Conservation (phyloP, 257 asterid genomes). For the Echites panduratus region DNA sequence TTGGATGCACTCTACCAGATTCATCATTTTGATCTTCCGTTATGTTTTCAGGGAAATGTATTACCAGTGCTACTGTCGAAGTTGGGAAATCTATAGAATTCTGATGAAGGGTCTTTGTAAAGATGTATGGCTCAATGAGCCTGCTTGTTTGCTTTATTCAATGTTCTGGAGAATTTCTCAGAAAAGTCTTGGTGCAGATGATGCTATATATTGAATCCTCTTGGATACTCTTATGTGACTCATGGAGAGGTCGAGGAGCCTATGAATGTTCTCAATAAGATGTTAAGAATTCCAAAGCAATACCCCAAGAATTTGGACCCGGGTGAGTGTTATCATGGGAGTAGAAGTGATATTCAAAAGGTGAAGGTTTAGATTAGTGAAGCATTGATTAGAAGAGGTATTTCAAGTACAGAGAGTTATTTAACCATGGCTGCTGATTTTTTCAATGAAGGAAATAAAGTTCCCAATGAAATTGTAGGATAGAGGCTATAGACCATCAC, state of each 20-base stretch:
- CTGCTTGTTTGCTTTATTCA: slow-evolving; percentile 65
- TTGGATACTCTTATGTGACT: slow-evolving; percentile 76
- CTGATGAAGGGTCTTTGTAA: slow-evolving; percentile 84
- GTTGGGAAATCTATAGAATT: slow-evolving; percentile 59
- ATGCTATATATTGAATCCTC: slow-evolving; percentile 57
- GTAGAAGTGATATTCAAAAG: slow-evolving; percentile 21
- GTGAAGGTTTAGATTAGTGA: slow-evolving; percentile 53
- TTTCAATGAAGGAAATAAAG: slow-evolving; percentile 54
- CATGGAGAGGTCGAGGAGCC: slow-evolving; percentile 68
- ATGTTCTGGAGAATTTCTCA: slow-evolving; percentile 86
- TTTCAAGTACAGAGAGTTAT: slow-evolving; percentile 64
- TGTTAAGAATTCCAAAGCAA: slow-evolving; percentile 59
- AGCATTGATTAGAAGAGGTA: slow-evolving; percentile 57
- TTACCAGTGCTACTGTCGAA: slow-evolving; percentile 60
- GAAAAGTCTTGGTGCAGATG: slow-evolving; percentile 74
- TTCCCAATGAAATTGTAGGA: slow-evolving; percentile 51
- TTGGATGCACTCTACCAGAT: slow-evolving; percentile 57
- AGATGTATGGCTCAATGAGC: slow-evolving; percentile 63
- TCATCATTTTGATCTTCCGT: slow-evolving; percentile 68
- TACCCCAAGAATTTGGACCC: slow-evolving; percentile 49
- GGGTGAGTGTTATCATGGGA: slow-evolving; percentile 28
- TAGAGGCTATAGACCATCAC: slow-evolving; percentile 49
- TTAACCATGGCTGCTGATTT: slow-evolving; percentile 58
- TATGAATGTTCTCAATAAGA: slow-evolving; percentile 51
- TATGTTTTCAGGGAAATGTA: slow-evolving; percentile 78